Base-by-base conservation (phyloP, 495 filamentous ascomycete species). In the Halenospora varia region DNA sequence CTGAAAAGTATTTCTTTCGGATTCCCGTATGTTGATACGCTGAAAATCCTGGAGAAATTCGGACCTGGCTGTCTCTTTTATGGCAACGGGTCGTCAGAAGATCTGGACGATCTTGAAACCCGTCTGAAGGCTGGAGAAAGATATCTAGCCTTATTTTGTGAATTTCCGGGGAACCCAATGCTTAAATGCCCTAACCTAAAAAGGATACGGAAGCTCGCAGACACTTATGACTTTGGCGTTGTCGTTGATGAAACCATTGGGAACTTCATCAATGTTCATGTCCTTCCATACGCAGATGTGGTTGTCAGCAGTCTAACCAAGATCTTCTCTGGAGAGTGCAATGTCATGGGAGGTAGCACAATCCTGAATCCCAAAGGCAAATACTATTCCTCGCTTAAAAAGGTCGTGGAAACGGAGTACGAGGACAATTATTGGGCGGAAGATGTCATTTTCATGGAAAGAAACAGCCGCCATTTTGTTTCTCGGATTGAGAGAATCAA, bases 221-320 rank as follows among this genome's bases (percentile, higher is more conserved):
- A 96, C 65, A 79, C 78, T 51, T 94, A 90, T 73, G 86, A 89
- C 66, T 97, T 98, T 71, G 88, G 82, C 8, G 86, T 97, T 9
- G 88, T 97, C 26, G 82, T 96, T 19, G 94, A 98, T 72, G 94
- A 98, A 69, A 97, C 94, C 2, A 87, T 98, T 50, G 92, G 94
- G 62, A 98, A 93, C 53, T 96, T 97, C 62, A 80, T 96, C 55
- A 98, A 98, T 63, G 87, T 98, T 56, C 88, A 97, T 67, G 89
- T 97, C 2, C 80, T 98, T 2, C 89, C 84, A 1, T 87, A 87
- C 66, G 89, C 90, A 48, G 94, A 98, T 71, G 79, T 97, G 13
- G 90, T 96, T 17, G 93, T 93, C 50, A 94, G 88, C 75, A 96
- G 90, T 63, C 77, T 98, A 53, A 97, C 94, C 2, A 98, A 98